Conservation (phyloP, 2,329 filamentous ascomycete species). For the Tolypocladium sp. region DNA sequence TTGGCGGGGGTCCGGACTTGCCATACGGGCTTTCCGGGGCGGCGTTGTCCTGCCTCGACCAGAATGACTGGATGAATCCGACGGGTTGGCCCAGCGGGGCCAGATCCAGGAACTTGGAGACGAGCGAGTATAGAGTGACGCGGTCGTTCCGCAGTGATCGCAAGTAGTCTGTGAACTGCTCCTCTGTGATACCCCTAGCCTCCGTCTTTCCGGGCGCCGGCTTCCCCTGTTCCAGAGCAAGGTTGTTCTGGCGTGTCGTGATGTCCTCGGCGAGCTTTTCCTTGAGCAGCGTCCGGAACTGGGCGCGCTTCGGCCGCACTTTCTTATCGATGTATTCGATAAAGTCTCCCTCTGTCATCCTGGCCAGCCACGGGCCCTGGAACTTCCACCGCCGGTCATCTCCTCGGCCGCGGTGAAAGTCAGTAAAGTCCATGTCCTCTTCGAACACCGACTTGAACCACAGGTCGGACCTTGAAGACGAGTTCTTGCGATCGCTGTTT, state of each 20-base stretch:
- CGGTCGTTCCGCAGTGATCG: slow-evolving; percentile 43
- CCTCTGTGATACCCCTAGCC: slow-evolving; percentile 34
- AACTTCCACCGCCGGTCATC: slow-evolving; percentile 56
- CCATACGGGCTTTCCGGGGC: slow-evolving; percentile 35
- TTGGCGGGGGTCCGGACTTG: slow-evolving; percentile 45
- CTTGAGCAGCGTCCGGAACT: slow-evolving; percentile 47
- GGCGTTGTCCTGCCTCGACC: slow-evolving; percentile 13
- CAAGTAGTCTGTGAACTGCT: slow-evolving; percentile 42
- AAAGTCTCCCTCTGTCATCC: slow-evolving; percentile 53
- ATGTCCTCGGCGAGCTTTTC: slow-evolving; percentile 36
- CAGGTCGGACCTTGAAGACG: slow-evolving; percentile 8
- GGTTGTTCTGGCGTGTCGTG: slow-evolving; percentile 24
- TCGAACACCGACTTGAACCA: slow-evolving; percentile 49
- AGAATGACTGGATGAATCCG: slow-evolving; percentile 15
- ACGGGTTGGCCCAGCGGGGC: slow-evolving; percentile 36
- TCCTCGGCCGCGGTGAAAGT: slow-evolving; percentile 22
- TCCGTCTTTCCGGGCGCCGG: slow-evolving; percentile 17
- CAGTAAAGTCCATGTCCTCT: slow-evolving; percentile 44
- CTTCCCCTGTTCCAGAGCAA: slow-evolving; percentile 29
- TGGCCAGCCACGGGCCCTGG: slow-evolving; percentile 55
- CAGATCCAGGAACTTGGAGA: slow-evolving; percentile 54
- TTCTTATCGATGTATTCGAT: slow-evolving; percentile 42
- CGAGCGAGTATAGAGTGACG: slow-evolving; percentile 39
- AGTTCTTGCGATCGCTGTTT: slow-evolving; percentile 9
- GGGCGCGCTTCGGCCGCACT: slow-evolving; percentile 41